These are phyloP conservation scores for Brassica napus DNA, from an alignment of 345 rosid species.

Conservation along the genomic window DNA sequence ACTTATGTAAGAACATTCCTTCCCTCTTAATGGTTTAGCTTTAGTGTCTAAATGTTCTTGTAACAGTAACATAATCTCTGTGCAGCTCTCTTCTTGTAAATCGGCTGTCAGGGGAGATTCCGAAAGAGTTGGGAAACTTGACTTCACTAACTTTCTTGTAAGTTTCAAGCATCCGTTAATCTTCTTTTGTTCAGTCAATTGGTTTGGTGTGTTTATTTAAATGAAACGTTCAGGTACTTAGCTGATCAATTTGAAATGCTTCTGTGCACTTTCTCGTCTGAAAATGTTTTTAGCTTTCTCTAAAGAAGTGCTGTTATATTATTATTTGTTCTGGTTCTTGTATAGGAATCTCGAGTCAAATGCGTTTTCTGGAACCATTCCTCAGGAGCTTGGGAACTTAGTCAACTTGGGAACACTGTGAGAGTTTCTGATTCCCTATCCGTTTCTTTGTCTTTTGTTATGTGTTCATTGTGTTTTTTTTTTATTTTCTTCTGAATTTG, in stretches of 20 bases:
- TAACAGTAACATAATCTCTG: slow-evolving; percentile 20
- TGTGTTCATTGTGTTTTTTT: not conserved
- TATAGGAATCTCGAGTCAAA: slow-evolving; percentile 57
- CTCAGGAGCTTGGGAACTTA: slow-evolving; percentile 58
- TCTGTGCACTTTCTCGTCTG: not conserved
- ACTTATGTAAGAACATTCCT: slow-evolving; percentile 45
- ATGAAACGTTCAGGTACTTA: slow-evolving; percentile 4
- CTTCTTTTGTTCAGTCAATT: slow-evolving; percentile 17
- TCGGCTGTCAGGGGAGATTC: slow-evolving; percentile 57
- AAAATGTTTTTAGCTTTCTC: slow-evolving; percentile 1
- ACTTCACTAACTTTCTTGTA: slow-evolving; percentile 52
- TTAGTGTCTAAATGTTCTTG: not conserved
- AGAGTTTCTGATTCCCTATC: slow-evolving; percentile 27
- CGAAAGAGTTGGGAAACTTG: slow-evolving; percentile 51
- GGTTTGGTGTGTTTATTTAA: slow-evolving; percentile 12
- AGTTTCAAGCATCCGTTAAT: slow-evolving; percentile 26
- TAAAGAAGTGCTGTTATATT: not conserved
- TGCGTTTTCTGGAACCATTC: slow-evolving; percentile 55
- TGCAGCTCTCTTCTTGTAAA: slow-evolving; percentile 57
- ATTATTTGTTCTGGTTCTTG: slow-evolving; percentile 11
- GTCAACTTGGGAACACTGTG: slow-evolving; percentile 47
- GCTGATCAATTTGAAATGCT: slow-evolving; percentile 14
- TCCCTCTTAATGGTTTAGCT: not conserved
- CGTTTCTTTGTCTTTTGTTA: not conserved
- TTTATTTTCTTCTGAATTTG: too few relatives aligned